Conservation (phyloP, 148 eudicot genomes). For the Nepenthes mirabilis region DNA sequence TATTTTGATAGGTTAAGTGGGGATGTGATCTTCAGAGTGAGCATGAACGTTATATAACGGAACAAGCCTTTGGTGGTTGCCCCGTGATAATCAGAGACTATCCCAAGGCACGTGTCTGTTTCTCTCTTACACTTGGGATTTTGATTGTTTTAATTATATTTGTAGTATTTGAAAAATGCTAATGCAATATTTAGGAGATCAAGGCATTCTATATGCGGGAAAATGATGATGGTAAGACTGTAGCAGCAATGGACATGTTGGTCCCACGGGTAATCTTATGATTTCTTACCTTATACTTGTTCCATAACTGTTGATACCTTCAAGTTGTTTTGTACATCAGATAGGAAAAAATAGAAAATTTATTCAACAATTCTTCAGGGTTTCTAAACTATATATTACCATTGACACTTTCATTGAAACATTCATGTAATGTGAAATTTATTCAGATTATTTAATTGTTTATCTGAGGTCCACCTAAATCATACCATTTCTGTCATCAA, state of each 20-base stretch:
- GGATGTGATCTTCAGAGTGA: conserved; percentile 99
- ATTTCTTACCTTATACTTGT: conserved; percentile 2
- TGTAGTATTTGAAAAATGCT: conserved; percentile 1
- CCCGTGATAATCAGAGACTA: conserved; percentile 95
- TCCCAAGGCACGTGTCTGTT: conserved; percentile 60
- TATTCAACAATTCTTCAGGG: too few species aligned
- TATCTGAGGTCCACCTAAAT: too few species aligned
- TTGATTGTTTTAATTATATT: not conserved
- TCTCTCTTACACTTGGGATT: not conserved
- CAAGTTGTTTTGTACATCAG: too few species aligned
- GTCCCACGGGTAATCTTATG: conserved; percentile 70
- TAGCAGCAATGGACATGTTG: conserved; percentile 98
- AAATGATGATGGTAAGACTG: conserved; percentile 96
- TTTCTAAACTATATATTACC: not conserved
- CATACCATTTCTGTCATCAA: too few species aligned
- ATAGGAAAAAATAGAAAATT: too few species aligned
- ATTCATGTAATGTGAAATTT: too few species aligned
- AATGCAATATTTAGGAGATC: conserved; percentile 51
- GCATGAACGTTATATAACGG: conserved; percentile 93
- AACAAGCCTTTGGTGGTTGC: conserved; percentile 81
- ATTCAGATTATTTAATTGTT: too few species aligned
- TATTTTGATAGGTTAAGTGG: conserved; percentile 67
- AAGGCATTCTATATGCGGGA: conserved; percentile 96
- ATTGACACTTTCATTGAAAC: not conserved
- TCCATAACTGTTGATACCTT: not conserved